Evolutionary conservation across 768 basidiomycete genomes (phyloP).

Genomic region (Hypholoma fasciculare): DNA sequence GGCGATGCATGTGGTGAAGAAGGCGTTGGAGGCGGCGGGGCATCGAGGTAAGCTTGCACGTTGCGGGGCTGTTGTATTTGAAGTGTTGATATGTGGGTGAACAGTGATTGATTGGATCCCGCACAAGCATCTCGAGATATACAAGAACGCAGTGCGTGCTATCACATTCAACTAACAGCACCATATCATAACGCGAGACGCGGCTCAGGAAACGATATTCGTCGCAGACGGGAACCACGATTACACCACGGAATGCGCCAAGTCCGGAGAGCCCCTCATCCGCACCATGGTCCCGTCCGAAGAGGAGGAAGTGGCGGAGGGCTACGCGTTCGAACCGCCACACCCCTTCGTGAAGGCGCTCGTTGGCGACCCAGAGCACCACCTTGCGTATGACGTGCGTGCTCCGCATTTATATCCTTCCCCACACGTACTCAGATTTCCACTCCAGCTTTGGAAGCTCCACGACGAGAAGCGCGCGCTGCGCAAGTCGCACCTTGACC

Average conservation of each 20-base stretch:
- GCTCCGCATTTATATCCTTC: background rate
- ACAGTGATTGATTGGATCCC: slow-evolving; percentile 69
- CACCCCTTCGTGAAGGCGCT: slow-evolving; percentile 44
- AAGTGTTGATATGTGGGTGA: background rate
- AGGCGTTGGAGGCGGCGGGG: slow-evolving; percentile 47
- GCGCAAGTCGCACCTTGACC: slow-evolving; percentile 60
- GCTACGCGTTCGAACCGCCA: slow-evolving; percentile 21
- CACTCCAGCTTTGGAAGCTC: slow-evolving; percentile 61
- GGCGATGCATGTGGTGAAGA: slow-evolving; percentile 47
- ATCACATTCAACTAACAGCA: background rate
- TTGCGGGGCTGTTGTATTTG: slow-evolving; percentile 5
- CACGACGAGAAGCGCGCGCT: slow-evolving; percentile 51
- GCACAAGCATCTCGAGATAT: slow-evolving; percentile 52
- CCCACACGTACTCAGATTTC: slow-evolving; percentile 11
- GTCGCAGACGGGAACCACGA: slow-evolving; percentile 53
- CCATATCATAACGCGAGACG: no score
- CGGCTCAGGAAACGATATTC: slow-evolving; percentile 44
- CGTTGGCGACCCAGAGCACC: slow-evolving; percentile 40
- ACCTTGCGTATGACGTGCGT: slow-evolving; percentile 42
- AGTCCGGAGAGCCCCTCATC: slow-evolving; percentile 59
- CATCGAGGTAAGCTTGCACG: slow-evolving; percentile 36
- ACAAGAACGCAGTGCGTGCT: slow-evolving; percentile 36
- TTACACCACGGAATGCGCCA: slow-evolving; percentile 39
- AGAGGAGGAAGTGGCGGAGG: slow-evolving; percentile 19
- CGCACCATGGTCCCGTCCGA: slow-evolving; percentile 45